A percentile compares a stretch with the other conserved stretches of the same genome.
Conservation (phyloP, 345 rosid genomes). For the Populus deltoides region DNA sequence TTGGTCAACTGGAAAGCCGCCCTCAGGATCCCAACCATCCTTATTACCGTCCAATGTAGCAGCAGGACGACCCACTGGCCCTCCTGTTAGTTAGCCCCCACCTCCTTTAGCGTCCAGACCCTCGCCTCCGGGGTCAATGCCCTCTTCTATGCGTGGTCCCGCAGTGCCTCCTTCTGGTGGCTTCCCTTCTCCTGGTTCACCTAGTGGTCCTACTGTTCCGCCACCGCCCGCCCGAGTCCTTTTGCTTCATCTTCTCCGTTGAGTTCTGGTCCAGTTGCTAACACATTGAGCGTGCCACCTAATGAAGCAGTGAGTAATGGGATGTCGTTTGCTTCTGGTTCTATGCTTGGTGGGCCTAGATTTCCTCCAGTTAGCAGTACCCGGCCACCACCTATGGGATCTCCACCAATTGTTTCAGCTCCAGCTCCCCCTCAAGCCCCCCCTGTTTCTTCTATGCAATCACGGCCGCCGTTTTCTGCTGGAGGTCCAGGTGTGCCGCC, state of each 20-base stretch:
- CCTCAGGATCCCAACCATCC: constrained; percentile 22
- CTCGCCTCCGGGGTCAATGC: constrained; percentile 34
- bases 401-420: constrained; percentile 43
- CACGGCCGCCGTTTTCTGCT: constrained; percentile 31
- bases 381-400: constrained; percentile 48
- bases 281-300: not conserved
- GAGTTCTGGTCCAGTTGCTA: constrained; percentile 27
- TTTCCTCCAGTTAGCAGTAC: constrained; percentile 38
- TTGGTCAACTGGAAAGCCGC: constrained; percentile 26
- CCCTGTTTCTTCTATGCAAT: no score
- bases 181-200: not conserved
- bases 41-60: constrained; percentile 42
- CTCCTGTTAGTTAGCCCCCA: constrained; percentile 39
- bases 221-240: constrained; percentile 39
- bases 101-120: constrained; percentile 51
- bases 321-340: constrained; percentile 37
- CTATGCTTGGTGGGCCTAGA: constrained; percentile 15
- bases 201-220: constrained; percentile 13
- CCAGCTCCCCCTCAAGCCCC: constrained; percentile 49
- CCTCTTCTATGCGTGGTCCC: constrained; percentile 26
- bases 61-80: constrained; percentile 48
- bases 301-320: constrained; percentile 46
- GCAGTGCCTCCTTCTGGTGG: constrained; percentile 24
- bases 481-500: constrained; percentile 29
- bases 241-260: constrained; percentile 41